Evolutionary conservation across 805 yeast genomes (phyloP).

Genomic region (Yamadazyma olivae): DNA sequence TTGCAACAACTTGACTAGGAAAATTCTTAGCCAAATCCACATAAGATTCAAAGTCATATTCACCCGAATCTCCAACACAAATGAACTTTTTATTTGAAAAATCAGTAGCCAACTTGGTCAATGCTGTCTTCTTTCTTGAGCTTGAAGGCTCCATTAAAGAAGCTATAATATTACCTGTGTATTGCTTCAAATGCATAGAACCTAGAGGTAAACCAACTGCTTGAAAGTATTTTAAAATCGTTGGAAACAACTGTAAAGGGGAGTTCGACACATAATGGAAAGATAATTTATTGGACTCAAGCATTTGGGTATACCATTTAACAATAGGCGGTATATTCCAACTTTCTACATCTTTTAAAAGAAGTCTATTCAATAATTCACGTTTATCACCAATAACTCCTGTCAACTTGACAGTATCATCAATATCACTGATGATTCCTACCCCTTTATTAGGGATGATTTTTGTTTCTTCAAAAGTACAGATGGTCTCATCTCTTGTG

Average conservation of each 20-base stretch:
- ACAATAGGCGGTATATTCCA: constrained; percentile 76
- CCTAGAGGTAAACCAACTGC: constrained; percentile 67
- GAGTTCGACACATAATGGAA: constrained; percentile 94
- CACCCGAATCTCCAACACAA: constrained; percentile 94
- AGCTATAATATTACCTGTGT: constrained; percentile 75
- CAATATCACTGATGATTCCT: constrained; percentile 85
- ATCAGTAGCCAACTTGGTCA: constrained; percentile 62
- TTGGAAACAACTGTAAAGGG: constrained; percentile 83
- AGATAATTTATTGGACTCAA: constrained; percentile 43
- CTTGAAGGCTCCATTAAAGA: constrained; percentile 86
- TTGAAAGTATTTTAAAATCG: constrained; percentile 55
- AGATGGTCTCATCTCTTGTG: constrained; percentile 43
- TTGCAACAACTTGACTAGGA: constrained; percentile 67
- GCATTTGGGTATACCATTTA: constrained; percentile 62
- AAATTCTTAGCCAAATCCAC: constrained; percentile 57
- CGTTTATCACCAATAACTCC: constrained; percentile 89
- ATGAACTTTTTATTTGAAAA: constrained; percentile 78
- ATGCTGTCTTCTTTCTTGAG: constrained; percentile 68
- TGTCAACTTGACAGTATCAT: constrained; percentile 88
- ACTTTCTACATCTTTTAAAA: constrained; percentile 60
- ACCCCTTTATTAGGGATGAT: constrained; percentile 49
- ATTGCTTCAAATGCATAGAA: constrained; percentile 83
- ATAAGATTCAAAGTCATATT: constrained; percentile 91
- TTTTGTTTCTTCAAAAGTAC: constrained; percentile 43
- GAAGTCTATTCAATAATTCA: constrained; percentile 73